Evolutionary conservation across 176 grass and related monocot species (phyloP).

Genomic region (Carex myosuroides): DNA sequence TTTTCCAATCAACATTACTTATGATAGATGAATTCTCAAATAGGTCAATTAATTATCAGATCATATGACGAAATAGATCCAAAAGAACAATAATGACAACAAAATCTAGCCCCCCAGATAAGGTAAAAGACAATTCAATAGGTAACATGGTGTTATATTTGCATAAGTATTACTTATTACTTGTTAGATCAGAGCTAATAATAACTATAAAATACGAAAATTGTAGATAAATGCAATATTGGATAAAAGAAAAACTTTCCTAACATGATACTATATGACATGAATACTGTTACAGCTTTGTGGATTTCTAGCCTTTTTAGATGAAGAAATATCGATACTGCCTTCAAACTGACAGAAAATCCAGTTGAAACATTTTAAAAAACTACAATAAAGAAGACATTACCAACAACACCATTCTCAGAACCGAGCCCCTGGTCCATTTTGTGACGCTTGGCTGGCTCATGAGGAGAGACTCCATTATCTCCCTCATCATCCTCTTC

Average conservation of each 20-base stretch:
- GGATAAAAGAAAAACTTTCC: not conserved
- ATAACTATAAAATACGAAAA: not conserved
- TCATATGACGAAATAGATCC: not conserved
- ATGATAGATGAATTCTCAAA: not conserved
- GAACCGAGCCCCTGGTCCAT: slow-evolving; percentile 21
- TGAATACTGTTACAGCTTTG: not conserved
- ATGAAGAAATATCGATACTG: not conserved
- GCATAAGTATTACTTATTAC: not conserved
- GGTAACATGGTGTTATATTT: not conserved
- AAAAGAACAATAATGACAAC: not conserved
- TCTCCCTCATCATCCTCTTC: slow-evolving; percentile 33
- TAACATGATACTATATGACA: not conserved
- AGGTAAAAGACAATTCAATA: not conserved
- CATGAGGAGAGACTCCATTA: slow-evolving; percentile 21
- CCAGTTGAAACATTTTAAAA: not conserved
- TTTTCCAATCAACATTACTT: not conserved
- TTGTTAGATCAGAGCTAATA: not conserved
- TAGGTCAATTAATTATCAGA: not conserved
- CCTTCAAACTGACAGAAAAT: slow-evolving; percentile 6
- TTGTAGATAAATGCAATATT: not conserved
- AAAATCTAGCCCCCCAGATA: not conserved
- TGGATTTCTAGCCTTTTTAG: not conserved
- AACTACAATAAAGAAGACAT: slow-evolving; percentile 40
- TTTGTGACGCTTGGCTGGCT: slow-evolving; percentile 48
- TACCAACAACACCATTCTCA: slow-evolving; percentile 59